A percentile compares a stretch with the other conserved stretches of the same genome.
Evolutionary conservation across 768 basidiomycete species (phyloP).

Genomic region (Clavaria fumosa): DNA sequence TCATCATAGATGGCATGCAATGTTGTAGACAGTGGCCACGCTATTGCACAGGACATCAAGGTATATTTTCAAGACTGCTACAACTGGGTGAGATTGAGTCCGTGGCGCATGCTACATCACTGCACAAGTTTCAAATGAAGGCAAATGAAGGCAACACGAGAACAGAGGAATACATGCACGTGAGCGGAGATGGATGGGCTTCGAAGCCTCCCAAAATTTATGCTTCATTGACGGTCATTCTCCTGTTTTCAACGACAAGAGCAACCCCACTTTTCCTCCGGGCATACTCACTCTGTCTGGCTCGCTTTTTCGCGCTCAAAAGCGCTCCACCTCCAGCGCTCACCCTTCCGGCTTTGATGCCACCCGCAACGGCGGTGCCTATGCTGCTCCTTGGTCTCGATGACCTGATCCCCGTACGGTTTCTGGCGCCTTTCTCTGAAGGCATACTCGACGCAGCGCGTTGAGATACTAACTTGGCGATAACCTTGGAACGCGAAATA

Average conservation of each 20-base stretch:
- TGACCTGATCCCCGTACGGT: conserved; percentile 13
- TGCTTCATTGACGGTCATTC: too few relatives aligned
- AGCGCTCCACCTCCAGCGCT: conserved; percentile 24
- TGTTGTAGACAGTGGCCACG: too few relatives aligned
- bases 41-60: too few relatives aligned
- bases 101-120: too few relatives aligned
- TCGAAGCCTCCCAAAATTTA: too few relatives aligned
- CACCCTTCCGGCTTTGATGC: conserved; percentile 14
- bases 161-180: too few relatives aligned
- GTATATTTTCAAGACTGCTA: too few relatives aligned
- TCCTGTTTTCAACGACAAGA: not conserved
- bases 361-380: conserved; percentile 22
- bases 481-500: conserved; percentile 70
- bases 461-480: conserved; percentile 60
- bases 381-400: conserved; percentile 36
- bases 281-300: conserved; percentile 63
- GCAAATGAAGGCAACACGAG: too few relatives aligned
- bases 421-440: conserved; percentile 14
- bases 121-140: too few relatives aligned
- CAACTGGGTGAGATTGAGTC: too few relatives aligned
- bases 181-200: too few relatives aligned
- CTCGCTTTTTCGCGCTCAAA: conserved; percentile 57
- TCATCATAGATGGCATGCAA: too few relatives aligned
- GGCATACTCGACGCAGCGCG: conserved; percentile 31
- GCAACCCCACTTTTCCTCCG: conserved; percentile 31